A percentile compares a stretch with the other conserved stretches of the same genome.
Conservation (phyloP, 495 filamentous ascomycete species). For the Lichenothelia convexa region DNA sequence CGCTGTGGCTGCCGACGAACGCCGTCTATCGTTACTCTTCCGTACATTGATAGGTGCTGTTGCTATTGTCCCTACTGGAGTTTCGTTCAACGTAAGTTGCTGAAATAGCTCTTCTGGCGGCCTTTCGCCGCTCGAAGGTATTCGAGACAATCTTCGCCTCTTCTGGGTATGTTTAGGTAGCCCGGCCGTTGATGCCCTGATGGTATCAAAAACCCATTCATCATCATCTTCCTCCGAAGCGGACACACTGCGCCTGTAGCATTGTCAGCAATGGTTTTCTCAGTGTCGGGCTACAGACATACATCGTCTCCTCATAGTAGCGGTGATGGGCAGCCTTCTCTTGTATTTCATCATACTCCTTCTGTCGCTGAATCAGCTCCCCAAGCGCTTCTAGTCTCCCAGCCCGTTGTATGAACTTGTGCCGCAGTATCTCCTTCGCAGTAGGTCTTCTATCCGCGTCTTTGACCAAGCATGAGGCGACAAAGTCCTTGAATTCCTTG, state of each 20-base stretch:
- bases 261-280: background rate
- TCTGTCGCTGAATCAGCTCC: conserved; percentile 69
- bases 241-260: conserved; percentile 42
- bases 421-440: conserved; percentile 72
- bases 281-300: conserved; percentile 16
- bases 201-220: conserved; percentile 96
- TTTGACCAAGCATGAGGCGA: conserved; percentile 68
- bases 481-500: conserved; percentile 84
- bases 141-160: conserved; percentile 28
- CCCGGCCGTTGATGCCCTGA: conserved; percentile 33
- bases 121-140: conserved; percentile 11
- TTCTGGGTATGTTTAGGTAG: conserved; percentile 26
- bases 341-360: conserved; percentile 53
- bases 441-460: conserved; percentile 77
- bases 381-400: conserved; percentile 83
- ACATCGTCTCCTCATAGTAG: conserved; percentile 81
- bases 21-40: conserved; percentile 1
- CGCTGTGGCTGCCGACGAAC: conserved; percentile 9
- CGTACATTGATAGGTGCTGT: conserved; percentile 4
- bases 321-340: conserved; percentile 39
- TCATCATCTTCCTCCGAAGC: conserved; percentile 51
- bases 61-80: conserved; percentile 1
- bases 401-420: conserved; percentile 74
- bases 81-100: background rate
- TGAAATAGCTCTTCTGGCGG: background rate